Conservation (phyloP, 768 basidiomycete species). For the Lactarius sanguifluus region DNA sequence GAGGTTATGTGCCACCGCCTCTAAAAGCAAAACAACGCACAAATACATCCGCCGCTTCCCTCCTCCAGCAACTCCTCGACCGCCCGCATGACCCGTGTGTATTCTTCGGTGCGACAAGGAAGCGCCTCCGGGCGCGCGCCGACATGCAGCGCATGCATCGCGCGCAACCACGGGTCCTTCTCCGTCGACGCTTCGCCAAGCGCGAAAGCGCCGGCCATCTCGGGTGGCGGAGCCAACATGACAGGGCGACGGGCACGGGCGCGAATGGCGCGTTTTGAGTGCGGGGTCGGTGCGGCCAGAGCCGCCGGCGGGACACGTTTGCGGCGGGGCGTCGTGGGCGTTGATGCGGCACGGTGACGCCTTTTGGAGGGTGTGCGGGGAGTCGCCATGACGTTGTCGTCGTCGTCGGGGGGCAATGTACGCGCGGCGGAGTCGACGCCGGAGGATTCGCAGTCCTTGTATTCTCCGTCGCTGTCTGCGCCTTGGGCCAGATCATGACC, state of each 20-base stretch:
- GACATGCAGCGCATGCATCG: slow-evolving; percentile 91
- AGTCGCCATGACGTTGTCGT: slow-evolving; percentile 24
- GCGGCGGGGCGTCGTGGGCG: slow-evolving; percentile 27
- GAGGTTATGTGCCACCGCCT: background rate
- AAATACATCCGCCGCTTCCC: slow-evolving; percentile 93
- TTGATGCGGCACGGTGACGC: slow-evolving; percentile 43
- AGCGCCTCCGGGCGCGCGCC: slow-evolving; percentile 87
- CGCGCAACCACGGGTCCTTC: slow-evolving; percentile 76
- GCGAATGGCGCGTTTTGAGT: slow-evolving; percentile 29
- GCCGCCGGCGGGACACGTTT: slow-evolving; percentile 14
- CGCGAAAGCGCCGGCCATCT: slow-evolving; percentile 35
- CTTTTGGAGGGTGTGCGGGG: slow-evolving; percentile 57
- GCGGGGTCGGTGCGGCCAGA: slow-evolving; percentile 39
- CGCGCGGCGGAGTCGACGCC: slow-evolving; percentile 38
- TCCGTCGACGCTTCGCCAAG: slow-evolving; percentile 52
- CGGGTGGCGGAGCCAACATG: slow-evolving; percentile 39
- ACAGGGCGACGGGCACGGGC: slow-evolving; percentile 24
- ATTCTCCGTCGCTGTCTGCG: slow-evolving; percentile 26
- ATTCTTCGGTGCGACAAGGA: slow-evolving; percentile 89
- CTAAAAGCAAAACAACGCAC: slow-evolving; percentile 49
- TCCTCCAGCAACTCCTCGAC: slow-evolving; percentile 88
- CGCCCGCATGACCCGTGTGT: slow-evolving; percentile 65
- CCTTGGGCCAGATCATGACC: slow-evolving; percentile 7
- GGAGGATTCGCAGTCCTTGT: slow-evolving; percentile 37
- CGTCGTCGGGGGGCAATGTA: slow-evolving; percentile 31